Percentiles rank a stretch among this genome's conserved stretches.
These are phyloP conservation scores for Exophiala spinifera DNA, from an alignment of 2,329 filamentous ascomycete species.

Conservation along the genomic window DNA sequence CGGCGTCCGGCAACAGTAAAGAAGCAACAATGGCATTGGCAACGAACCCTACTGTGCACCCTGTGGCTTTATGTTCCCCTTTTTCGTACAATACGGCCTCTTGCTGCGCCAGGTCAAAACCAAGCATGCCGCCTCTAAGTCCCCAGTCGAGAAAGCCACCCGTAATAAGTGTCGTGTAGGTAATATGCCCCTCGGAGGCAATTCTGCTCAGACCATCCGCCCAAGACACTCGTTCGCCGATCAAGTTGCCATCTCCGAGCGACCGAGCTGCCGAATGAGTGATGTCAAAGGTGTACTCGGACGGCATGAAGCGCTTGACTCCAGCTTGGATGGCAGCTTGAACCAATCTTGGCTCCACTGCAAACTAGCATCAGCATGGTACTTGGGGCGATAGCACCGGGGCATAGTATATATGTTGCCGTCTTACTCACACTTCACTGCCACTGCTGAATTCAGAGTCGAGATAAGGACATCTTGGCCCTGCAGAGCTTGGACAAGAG, in stretches of 20 bases:
- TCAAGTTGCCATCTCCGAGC: background rate
- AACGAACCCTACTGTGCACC: background rate
- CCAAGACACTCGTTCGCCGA: background rate
- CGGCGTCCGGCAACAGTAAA: background rate
- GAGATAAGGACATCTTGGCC: background rate
- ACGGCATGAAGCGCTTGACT: background rate
- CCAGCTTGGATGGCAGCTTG: background rate
- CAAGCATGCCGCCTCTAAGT: background rate
- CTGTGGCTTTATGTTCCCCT: background rate
- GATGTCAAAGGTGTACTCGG: background rate
- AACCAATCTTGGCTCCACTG: background rate
- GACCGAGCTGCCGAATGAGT: background rate
- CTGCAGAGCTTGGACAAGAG: background rate
- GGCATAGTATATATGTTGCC: too few relatives aligned
- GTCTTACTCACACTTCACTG: background rate
- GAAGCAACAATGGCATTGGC: background rate
- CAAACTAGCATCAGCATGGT: background rate
- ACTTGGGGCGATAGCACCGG: background rate
- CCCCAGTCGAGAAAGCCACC: background rate
- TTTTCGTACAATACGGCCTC: background rate
- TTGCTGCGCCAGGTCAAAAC: background rate
- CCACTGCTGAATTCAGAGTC: constrained; percentile 1
- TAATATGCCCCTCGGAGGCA: background rate
- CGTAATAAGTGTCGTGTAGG: background rate
- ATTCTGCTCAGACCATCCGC: background rate